Conservation (phyloP, 345 rosid genomes). For the Acer campestre region DNA sequence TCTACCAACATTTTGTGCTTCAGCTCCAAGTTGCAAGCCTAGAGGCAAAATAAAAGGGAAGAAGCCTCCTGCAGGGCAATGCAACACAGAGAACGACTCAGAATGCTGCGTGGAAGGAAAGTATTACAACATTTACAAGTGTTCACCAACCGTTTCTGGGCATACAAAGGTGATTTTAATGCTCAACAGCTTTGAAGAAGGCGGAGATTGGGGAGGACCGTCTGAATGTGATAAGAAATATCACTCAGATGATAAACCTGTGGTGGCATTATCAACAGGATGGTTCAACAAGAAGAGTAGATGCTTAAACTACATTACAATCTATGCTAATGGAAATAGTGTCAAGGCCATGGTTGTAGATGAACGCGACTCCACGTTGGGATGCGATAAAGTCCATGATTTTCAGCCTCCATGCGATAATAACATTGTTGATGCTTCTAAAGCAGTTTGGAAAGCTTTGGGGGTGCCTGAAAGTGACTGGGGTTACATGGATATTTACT, state of each 20-base stretch:
- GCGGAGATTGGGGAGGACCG: conserved; percentile 27
- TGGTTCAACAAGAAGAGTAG: conserved; percentile 27
- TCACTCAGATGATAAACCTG: conserved; percentile 16
- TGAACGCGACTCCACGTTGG: conserved; percentile 34
- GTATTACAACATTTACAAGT: conserved; percentile 26
- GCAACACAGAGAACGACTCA: conserved; percentile 31
- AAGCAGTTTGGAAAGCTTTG: conserved; percentile 43
- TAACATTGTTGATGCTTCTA: conserved; percentile 34
- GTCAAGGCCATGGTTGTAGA: conserved; percentile 37
- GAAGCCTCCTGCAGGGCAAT: conserved; percentile 32
- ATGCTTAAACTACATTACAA: conserved; percentile 23
- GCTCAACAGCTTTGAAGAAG: conserved; percentile 28
- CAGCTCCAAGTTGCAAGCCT: conserved; percentile 26
- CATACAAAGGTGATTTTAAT: conserved; percentile 28
- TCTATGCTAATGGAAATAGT: conserved; percentile 28
- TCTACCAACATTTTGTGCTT: background rate
- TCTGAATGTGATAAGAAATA: conserved; percentile 23
- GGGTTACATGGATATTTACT: conserved; percentile 33
- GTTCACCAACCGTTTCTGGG: conserved; percentile 20
- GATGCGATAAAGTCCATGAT: conserved; percentile 28
- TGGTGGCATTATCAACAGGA: conserved; percentile 33
- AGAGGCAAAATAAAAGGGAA: conserved; percentile 33
- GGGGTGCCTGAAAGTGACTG: conserved; percentile 20
- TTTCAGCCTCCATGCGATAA: conserved; percentile 30
- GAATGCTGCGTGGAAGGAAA: conserved; percentile 33